Base-by-base conservation (phyloP, 176 grass and related monocot species). In the Eremochloa ophiuroides region DNA sequence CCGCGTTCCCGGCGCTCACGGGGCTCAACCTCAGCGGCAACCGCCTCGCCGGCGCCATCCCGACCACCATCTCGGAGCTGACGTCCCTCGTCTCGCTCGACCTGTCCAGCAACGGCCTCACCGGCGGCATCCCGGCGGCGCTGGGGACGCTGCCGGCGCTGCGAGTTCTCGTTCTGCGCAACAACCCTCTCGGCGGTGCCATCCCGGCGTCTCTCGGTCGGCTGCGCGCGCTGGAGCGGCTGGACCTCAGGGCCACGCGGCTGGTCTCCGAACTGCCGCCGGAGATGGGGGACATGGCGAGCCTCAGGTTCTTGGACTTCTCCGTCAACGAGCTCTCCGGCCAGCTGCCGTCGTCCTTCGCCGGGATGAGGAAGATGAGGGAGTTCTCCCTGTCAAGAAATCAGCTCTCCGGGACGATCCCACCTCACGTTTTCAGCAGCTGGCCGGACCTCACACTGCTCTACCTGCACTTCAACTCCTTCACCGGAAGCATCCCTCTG, bases 21-120 rank as follows among this genome's bases (percentile, higher is more conserved):
- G n/a, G 12, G 25, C 83, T 85, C 75, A 79, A 85, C 75, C 83
- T 85, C 30, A 73, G 83, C 58, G 67, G 75, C 23, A 79, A 85
- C 75, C 75, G 22, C 77, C 75, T 85, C 67, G 18, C 25, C 2
- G 83, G 75, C 31, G 55, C 75, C 83, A 85, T 85, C 41, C 83
- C 75, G 12, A 16, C 3, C 17, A 16, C 5, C 68, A 1, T 85
- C 68, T 73, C 76, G 17, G 4, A 51, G 3, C 10, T 85, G 8
- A 23, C 68, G 2, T 64, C 76, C 44, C 84, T 85, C 29, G 25
- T 71, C 31, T 80, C 76, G 11, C 67, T 85, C 10, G 76, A 85
- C 31, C 40, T 85, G 14, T 28, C 76, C 12, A 37, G n/a, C 33
- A 85, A 85, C 75, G 16, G 5, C 12, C 68, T 85, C 84, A 80